A percentile compares a stretch with the other conserved stretches of the same genome.
Evolutionary conservation across 768 basidiomycete genomes (phyloP).

Genomic region (Lentinus brumalis): DNA sequence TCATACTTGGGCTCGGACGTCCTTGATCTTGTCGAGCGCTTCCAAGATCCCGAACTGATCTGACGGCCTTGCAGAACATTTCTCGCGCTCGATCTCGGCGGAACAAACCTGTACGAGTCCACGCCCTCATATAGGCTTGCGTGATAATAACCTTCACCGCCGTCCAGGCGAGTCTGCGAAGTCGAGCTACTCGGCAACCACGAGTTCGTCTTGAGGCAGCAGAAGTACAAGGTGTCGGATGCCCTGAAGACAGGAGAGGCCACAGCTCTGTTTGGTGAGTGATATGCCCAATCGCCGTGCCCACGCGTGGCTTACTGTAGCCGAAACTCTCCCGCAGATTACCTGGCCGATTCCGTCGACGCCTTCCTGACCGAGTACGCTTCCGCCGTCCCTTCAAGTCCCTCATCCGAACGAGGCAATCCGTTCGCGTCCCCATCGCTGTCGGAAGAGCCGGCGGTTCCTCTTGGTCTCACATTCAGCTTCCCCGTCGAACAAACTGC

Average conservation of each 20-base stretch:
- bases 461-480: constrained; percentile 93
- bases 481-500: constrained; percentile 98
- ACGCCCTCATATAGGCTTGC: background rate
- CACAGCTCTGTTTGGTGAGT: constrained; percentile 76
- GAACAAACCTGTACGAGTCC: constrained; percentile 86
- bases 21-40: no score
- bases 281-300: background rate
- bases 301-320: constrained; percentile 1
- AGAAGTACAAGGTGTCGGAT: constrained; percentile 97
- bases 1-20: no score
- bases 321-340: constrained; percentile 57
- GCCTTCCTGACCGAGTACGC: constrained; percentile 77
- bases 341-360: constrained; percentile 93
- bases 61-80: no score
- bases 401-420: constrained; percentile 18
- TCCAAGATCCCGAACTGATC: no score
- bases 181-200: constrained; percentile 89
- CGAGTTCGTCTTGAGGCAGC: constrained; percentile 87
- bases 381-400: constrained; percentile 19
- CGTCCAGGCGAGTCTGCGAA: constrained; percentile 86
- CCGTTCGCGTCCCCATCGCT: constrained; percentile 24
- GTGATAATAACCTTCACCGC: background rate
- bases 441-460: constrained; percentile 37
- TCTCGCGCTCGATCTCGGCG: constrained; percentile 94
- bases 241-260: constrained; percentile 92